Evolutionary conservation across 805 yeast species (phyloP).

Genomic region (Candida golubevii): DNA sequence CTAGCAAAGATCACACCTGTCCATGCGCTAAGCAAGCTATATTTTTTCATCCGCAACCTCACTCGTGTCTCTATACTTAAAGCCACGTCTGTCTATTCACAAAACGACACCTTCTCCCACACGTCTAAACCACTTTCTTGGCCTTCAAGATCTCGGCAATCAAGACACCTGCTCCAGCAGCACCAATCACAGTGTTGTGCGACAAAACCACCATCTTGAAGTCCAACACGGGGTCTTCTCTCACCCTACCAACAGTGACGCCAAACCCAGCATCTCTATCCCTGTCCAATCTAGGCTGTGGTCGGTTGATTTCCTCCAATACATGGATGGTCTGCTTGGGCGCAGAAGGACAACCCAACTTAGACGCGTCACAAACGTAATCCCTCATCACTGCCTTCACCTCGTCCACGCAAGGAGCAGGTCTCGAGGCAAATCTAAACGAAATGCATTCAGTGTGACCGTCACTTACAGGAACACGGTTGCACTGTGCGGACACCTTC

Average conservation of each 20-base stretch:
- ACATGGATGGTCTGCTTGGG: conserved; percentile 91
- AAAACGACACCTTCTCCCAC: too few species aligned
- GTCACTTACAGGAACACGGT: conserved; percentile 93
- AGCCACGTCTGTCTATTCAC: too few species aligned
- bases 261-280: conserved; percentile 92
- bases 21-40: too few species aligned
- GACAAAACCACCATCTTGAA: conserved; percentile 96
- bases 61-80: too few species aligned
- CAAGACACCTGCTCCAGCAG: conserved; percentile 96
- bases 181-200: conserved; percentile 96
- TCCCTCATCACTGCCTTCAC: conserved; percentile 66
- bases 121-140: conserved; percentile 58
- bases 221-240: conserved; percentile 91
- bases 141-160: conserved; percentile 88
- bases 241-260: conserved; percentile 89
- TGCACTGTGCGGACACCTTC: conserved; percentile 92
- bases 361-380: conserved; percentile 79
- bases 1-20: too few species aligned
- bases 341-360: conserved; percentile 82
- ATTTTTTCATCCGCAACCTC: too few species aligned
- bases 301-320: conserved; percentile 86
- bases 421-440: conserved; percentile 72
- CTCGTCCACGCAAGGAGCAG: conserved; percentile 81
- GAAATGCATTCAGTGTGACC: conserved; percentile 97
- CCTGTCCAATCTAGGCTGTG: conserved; percentile 96